phyloP scores from a whole-genome alignment of 495 filamentous ascomycete species.

The Talaromyces stipitatus region DNA sequence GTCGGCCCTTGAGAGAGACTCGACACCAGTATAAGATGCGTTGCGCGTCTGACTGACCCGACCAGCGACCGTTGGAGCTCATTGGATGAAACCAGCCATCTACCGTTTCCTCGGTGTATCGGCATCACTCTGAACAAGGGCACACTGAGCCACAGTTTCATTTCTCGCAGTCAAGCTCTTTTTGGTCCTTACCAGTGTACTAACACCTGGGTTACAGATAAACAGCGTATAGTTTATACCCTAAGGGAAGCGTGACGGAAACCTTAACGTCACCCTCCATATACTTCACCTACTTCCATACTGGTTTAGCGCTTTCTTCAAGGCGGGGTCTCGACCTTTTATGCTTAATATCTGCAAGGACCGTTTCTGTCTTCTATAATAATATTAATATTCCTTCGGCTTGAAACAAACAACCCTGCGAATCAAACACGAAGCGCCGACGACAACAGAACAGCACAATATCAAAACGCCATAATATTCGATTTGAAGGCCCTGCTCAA shows the following conservation, averaged over 20 bases:
- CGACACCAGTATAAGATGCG: neutral
- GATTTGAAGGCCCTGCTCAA: neutral
- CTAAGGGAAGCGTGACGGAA: neutral
- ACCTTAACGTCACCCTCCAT: neutral
- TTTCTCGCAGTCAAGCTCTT: neutral
- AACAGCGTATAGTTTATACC: neutral
- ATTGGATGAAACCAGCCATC: neutral
- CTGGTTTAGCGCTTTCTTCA: slow-evolving; percentile 6
- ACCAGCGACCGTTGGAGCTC: neutral
- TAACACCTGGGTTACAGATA: neutral
- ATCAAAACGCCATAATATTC: neutral
- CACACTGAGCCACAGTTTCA: neutral
- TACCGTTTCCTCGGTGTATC: neutral
- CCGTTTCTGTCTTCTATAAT: slow-evolving; percentile 1
- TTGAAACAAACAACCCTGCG: neutral
- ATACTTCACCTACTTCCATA: slow-evolving; percentile 1
- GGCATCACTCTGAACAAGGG: neutral
- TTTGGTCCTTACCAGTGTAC: neutral
- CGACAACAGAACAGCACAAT: neutral
- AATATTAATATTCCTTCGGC: slow-evolving; percentile 1
- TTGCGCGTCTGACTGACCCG: neutral
- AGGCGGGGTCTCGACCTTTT: slow-evolving; percentile 7
- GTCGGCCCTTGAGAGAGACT: neutral
- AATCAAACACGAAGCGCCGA: neutral
- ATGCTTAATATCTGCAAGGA: slow-evolving; percentile 5